Conservation (phyloP, 345 rosid genomes). For the Rhodomyrtus tomentosa region DNA sequence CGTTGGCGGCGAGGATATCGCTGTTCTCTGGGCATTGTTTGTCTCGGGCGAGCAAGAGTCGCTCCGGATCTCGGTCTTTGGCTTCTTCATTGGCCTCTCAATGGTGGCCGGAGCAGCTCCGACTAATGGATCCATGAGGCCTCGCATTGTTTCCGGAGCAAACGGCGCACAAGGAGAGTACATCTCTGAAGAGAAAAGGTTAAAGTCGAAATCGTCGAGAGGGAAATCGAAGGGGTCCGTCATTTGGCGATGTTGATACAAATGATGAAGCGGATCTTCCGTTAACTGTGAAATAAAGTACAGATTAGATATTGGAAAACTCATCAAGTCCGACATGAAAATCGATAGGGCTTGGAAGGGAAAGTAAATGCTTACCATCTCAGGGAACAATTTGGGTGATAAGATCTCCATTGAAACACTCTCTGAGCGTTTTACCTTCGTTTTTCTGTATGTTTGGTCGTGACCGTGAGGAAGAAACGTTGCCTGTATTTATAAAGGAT, state of each 20-base stretch:
- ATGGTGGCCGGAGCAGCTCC: not conserved
- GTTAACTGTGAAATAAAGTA: not conserved
- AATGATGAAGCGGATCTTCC: not conserved
- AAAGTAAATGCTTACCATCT: constrained; percentile 4
- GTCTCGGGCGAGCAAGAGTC: constrained; percentile 7
- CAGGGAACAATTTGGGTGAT: constrained; percentile 21
- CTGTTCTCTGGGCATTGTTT: not conserved
- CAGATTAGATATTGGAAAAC: not conserved
- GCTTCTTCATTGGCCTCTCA: constrained; percentile 25
- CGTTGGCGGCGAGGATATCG: constrained; percentile 7
- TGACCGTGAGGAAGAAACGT: not conserved
- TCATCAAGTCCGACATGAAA: not conserved
- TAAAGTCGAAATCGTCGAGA: not conserved
- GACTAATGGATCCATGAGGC: not conserved
- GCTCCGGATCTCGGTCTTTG: constrained; percentile 18
- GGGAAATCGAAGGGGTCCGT: not conserved
- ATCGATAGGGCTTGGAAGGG: not conserved
- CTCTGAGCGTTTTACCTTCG: not conserved
- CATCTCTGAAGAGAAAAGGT: not conserved
- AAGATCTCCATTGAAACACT: constrained; percentile 15
- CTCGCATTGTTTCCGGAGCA: not conserved
- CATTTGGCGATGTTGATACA: not conserved
- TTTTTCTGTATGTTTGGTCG: not conserved
- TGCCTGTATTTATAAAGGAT: not conserved
- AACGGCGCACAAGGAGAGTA: not conserved